These are phyloP conservation scores for Lentinus brumalis DNA, from an alignment of 768 basidiomycete genomes.

Conservation along the genomic window DNA sequence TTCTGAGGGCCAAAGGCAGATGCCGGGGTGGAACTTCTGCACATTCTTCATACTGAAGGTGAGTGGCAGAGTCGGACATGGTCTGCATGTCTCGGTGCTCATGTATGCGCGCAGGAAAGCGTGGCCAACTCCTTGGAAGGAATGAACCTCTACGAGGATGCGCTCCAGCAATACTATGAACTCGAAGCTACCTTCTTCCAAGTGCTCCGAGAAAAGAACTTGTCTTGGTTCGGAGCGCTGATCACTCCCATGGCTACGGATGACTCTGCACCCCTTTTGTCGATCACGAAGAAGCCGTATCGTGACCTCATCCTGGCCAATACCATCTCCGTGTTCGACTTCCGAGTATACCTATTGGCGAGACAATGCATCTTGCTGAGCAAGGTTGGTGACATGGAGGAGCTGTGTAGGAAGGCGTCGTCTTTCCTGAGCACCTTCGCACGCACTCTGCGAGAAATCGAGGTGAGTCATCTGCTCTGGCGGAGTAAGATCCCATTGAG, in stretches of 20 bases:
- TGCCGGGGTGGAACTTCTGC: conserved; percentile 99
- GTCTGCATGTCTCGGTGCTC: neutral
- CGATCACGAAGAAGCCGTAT: conserved; percentile 79
- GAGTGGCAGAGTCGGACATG: conserved; percentile 10
- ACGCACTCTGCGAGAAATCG: conserved; percentile 68
- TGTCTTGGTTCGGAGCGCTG: conserved; percentile 91
- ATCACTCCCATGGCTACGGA: conserved; percentile 71
- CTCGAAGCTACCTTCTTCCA: conserved; percentile 83
- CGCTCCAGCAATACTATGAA: conserved; percentile 86
- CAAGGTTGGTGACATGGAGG: conserved; percentile 63
- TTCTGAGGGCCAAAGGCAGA: conserved; percentile 84
- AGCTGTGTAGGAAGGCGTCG: conserved; percentile 70
- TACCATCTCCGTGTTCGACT: conserved; percentile 91
- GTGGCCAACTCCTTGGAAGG: conserved; percentile 91
- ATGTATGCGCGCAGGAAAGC: conserved; percentile 68
- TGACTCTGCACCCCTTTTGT: conserved; percentile 82
- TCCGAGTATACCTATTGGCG: conserved; percentile 87
- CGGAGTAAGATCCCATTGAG: neutral
- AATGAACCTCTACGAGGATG: conserved; percentile 87
- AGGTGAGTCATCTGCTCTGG: conserved; percentile 47
- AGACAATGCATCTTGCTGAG: conserved; percentile 80
- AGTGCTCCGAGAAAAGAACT: conserved; percentile 73
- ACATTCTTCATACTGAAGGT: conserved; percentile 97
- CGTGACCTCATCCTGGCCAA: conserved; percentile 88
- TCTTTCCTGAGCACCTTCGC: conserved; percentile 81